Conservation (phyloP, 768 basidiomycete genomes). For the Lactarius sanguifluus region DNA sequence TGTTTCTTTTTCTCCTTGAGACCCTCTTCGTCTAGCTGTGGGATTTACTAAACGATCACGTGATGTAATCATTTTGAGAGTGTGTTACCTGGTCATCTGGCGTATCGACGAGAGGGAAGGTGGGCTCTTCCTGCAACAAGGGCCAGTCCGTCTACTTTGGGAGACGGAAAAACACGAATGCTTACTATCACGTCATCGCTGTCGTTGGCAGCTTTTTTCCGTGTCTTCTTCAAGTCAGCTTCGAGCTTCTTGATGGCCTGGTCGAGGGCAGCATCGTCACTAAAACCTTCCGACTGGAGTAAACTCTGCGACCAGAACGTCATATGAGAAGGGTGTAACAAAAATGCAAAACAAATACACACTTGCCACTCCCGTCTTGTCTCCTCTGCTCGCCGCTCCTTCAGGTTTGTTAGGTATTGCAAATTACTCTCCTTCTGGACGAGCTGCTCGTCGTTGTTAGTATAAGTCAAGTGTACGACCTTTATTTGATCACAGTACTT, state of each 20-base stretch:
- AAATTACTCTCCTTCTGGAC: slow-evolving; percentile 75
- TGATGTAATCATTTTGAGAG: background rate
- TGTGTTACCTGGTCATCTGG: slow-evolving; percentile 76
- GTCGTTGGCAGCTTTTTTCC: slow-evolving; percentile 73
- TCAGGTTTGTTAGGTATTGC: slow-evolving; percentile 59
- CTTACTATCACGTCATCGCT: slow-evolving; percentile 59
- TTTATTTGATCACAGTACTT: slow-evolving; percentile 47
- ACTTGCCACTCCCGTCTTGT: slow-evolving; percentile 79
- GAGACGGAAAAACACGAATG: slow-evolving; percentile 8
- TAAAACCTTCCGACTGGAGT: slow-evolving; percentile 67
- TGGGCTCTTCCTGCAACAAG: slow-evolving; percentile 61
- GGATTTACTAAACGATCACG: background rate
- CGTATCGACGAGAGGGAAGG: slow-evolving; percentile 88
- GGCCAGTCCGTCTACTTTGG: slow-evolving; percentile 1
- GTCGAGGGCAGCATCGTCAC: slow-evolving; percentile 76
- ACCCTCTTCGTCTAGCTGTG: slow-evolving; percentile 81
- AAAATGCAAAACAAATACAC: slow-evolving; percentile 28
- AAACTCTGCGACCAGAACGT: slow-evolving; percentile 45
- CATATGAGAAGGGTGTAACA: slow-evolving; percentile 15
- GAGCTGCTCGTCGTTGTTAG: slow-evolving; percentile 45
- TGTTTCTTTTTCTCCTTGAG: slow-evolving; percentile 95
- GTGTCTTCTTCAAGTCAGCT: slow-evolving; percentile 65
- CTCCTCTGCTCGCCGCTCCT: slow-evolving; percentile 57
- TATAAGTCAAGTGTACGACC: background rate
- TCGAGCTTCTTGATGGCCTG: slow-evolving; percentile 87